Conservation (phyloP, 2,329 filamentous ascomycete species). For the Phyllosticta citrichinensis region DNA sequence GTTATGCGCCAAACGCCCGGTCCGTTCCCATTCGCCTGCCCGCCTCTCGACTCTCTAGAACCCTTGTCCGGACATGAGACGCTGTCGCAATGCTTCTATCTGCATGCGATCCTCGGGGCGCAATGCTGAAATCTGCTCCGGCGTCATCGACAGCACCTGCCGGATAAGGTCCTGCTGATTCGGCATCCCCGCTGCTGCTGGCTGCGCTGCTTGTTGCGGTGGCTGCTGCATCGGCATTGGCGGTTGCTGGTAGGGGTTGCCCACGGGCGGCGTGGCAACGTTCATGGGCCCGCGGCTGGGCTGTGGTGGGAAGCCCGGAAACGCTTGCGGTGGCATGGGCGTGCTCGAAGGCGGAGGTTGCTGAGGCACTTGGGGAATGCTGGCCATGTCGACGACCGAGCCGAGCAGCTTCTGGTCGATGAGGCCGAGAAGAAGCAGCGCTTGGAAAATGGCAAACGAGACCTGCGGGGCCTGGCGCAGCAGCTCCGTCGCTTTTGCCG, state of each 20-base stretch:
- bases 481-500: conserved; percentile 73
- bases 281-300: conserved; percentile 26
- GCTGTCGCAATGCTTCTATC: conserved; percentile 65
- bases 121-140: conserved; percentile 69
- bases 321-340: conserved; percentile 20
- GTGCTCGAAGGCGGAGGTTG: conserved; percentile 29
- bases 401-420: conserved; percentile 77
- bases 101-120: conserved; percentile 67
- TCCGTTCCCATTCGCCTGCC: neutral
- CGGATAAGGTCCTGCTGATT: conserved; percentile 67
- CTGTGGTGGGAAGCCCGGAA: conserved; percentile 27
- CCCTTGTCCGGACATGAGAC: conserved; percentile 35
- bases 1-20: conserved; percentile 8
- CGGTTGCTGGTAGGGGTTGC: conserved; percentile 23
- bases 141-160: conserved; percentile 71
- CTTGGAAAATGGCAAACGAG: conserved; percentile 89
- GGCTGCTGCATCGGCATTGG: conserved; percentile 35
- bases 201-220: conserved; percentile 20
- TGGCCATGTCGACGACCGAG: conserved; percentile 60
- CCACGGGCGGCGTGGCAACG: conserved; percentile 41
- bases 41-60: conserved; percentile 2
- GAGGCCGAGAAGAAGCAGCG: conserved; percentile 82
- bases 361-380: conserved; percentile 21
- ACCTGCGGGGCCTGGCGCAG: conserved; percentile 85
- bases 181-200: conserved; percentile 22